A percentile compares a stretch with the other conserved stretches of the same genome.
phyloP scores from a whole-genome alignment of 495 filamentous ascomycete species.

The Ramalina peruviana region DNA sequence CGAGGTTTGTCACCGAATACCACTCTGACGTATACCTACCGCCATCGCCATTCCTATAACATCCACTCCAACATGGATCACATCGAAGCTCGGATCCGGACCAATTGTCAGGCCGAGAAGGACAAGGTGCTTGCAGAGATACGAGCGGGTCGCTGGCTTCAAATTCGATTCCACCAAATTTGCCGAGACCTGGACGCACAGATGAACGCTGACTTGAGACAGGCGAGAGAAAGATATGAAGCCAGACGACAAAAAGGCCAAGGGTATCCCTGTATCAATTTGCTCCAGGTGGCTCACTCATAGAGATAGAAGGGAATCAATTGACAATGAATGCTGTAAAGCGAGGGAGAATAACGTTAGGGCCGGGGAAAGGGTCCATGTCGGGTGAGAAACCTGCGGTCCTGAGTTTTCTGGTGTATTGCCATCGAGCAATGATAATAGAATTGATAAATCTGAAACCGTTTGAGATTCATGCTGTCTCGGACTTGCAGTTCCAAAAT shows the following conservation, averaged over 20 bases:
- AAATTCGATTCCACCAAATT: not conserved
- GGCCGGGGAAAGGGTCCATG: not conserved
- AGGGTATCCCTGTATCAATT: not conserved
- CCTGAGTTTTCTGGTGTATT: too few relatives aligned
- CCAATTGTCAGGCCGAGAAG: not conserved
- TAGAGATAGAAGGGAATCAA: too few relatives aligned
- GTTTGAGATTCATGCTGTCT: too few relatives aligned
- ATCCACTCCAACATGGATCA: not conserved
- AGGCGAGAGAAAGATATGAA: not conserved
- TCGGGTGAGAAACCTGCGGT: not conserved
- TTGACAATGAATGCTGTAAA: not conserved
- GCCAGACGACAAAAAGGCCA: not conserved
- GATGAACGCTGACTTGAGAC: not conserved
- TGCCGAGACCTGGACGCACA: constrained; percentile 1
- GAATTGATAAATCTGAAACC: too few relatives aligned
- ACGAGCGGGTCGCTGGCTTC: not conserved
- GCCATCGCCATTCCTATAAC: too few relatives aligned
- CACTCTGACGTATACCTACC: too few relatives aligned
- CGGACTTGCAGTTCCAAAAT: too few relatives aligned
- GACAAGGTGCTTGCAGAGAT: not conserved
- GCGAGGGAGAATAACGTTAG: not conserved
- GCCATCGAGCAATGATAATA: too few relatives aligned
- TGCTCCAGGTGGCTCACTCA: not conserved
- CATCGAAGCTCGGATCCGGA: not conserved
- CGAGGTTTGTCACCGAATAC: too few relatives aligned